These are phyloP conservation scores for Fusarium lateritium DNA, from an alignment of 2,329 filamentous ascomycete genomes.

Conservation along the genomic window DNA sequence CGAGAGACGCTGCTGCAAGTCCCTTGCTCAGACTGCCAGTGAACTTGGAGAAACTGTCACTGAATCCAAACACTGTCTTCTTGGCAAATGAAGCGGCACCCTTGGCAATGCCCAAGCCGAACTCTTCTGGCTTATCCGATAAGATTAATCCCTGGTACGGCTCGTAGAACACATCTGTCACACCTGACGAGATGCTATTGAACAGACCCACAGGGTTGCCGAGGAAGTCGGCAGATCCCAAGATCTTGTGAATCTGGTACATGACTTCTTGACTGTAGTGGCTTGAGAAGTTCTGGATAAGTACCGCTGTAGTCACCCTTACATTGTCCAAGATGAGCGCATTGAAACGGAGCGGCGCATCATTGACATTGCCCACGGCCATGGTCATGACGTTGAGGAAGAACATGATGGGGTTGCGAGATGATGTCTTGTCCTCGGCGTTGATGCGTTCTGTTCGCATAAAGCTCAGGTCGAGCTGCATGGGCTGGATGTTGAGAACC, in stretches of 20 bases:
- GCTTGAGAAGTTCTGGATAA: constrained; percentile 88
- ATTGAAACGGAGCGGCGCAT: constrained; percentile 94
- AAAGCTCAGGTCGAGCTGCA: constrained; percentile 97
- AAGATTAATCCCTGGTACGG: constrained; percentile 98
- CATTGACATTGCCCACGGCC: constrained; percentile 99
- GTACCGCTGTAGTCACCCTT: constrained; percentile 85
- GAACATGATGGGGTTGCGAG: constrained; percentile 96
- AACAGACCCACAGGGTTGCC: constrained; percentile 98
- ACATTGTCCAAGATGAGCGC: constrained; percentile 96
- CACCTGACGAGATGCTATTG: constrained; percentile 97
- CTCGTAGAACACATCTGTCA: constrained; percentile 99
- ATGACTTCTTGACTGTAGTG: constrained; percentile 98
- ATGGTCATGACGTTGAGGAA: constrained; percentile 99
- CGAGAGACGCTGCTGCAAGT: constrained; percentile 92
- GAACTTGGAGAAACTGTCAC: constrained; percentile 97
- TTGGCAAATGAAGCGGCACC: constrained; percentile 98
- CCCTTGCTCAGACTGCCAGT: constrained; percentile 98
- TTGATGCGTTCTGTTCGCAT: constrained; percentile 97
- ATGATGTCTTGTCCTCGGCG: constrained; percentile 92
- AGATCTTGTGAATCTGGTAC: constrained; percentile 96
- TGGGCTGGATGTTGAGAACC: constrained; percentile 94
- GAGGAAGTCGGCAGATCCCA: constrained; percentile 96
- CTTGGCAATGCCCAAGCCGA: constrained; percentile 95
- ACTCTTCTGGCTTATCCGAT: constrained; percentile 94
- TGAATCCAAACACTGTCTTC: constrained; percentile 98